Percentiles rank a stretch among this genome's conserved stretches.
Evolutionary conservation across 345 rosid genomes (phyloP).

Genomic region (Adansonia digitata): DNA sequence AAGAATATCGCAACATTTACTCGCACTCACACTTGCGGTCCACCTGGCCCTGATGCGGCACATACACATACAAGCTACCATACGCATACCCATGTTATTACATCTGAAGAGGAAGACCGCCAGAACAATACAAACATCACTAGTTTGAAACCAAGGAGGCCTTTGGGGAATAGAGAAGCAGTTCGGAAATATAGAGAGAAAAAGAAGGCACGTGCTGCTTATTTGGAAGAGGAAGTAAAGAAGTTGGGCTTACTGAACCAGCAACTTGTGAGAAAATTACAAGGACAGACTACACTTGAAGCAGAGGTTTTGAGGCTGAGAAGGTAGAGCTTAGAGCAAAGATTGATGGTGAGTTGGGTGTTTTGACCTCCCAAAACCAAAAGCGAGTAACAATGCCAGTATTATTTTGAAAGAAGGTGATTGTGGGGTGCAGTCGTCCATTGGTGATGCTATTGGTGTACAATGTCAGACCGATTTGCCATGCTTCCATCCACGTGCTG

Average conservation of each 20-base stretch:
- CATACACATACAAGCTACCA: slow-evolving; percentile 51
- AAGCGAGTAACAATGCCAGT: slow-evolving; percentile 18
- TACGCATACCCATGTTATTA: slow-evolving; percentile 41
- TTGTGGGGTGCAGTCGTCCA: slow-evolving; percentile 21
- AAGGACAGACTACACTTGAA: slow-evolving; percentile 50
- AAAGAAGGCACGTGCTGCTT: slow-evolving; percentile 68
- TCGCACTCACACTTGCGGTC: slow-evolving; percentile 77
- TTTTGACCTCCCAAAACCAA: slow-evolving; percentile 40
- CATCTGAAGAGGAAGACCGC: slow-evolving; percentile 44
- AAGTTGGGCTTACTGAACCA: slow-evolving; percentile 43
- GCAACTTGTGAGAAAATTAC: slow-evolving; percentile 44
- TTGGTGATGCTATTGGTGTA: slow-evolving; percentile 6
- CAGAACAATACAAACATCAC: slow-evolving; percentile 21
- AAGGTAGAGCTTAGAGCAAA: slow-evolving; percentile 42
- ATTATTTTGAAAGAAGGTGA: slow-evolving; percentile 35
- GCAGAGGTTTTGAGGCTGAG: slow-evolving; percentile 53
- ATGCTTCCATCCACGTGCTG: slow-evolving; percentile 33
- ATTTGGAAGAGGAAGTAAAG: slow-evolving; percentile 69
- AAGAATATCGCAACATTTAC: slow-evolving; percentile 46
- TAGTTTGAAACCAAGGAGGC: slow-evolving; percentile 28
- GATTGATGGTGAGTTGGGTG: slow-evolving; percentile 48
- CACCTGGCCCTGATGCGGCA: slow-evolving; percentile 49
- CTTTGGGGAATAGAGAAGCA: slow-evolving; percentile 69
- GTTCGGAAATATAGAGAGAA: slow-evolving; percentile 77
- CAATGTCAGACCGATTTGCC: slow-evolving; percentile 23